Conservation (phyloP, 371 early-diverging fungal species). For the Zancudomyces culisetae region DNA sequence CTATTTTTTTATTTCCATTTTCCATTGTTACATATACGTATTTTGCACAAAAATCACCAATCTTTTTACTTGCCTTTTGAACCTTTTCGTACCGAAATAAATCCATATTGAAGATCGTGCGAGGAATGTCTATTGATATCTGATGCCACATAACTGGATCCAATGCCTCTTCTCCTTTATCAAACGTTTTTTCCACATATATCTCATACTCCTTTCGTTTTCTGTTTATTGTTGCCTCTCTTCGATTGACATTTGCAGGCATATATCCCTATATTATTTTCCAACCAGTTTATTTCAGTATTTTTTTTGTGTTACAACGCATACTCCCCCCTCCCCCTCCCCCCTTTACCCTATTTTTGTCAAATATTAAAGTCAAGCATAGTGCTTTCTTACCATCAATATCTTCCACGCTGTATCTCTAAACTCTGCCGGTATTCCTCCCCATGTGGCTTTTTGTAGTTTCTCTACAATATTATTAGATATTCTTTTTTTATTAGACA, state of each 20-base stretch:
- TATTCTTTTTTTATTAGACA: no score
- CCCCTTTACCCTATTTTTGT: no score
- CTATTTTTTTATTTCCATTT: conserved; percentile 20
- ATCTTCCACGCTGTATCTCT: conserved; percentile 80
- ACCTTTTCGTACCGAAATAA: conserved; percentile 65
- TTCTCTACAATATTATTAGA: no score
- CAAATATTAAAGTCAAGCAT: conserved; percentile 9
- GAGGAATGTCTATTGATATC: conserved; percentile 74
- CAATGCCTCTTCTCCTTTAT: conserved; percentile 51
- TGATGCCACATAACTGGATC: conserved; percentile 84
- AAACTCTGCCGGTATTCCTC: conserved; percentile 69
- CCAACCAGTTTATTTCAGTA: conserved; percentile 1
- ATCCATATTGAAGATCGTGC: conserved; percentile 67
- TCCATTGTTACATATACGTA: neutral
- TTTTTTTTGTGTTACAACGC: conserved; percentile 1
- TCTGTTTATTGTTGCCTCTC: conserved; percentile 54
- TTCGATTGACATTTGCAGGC: conserved; percentile 63
- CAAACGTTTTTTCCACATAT: conserved; percentile 54
- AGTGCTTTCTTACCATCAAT: conserved; percentile 35
- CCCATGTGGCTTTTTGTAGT: conserved; percentile 68
- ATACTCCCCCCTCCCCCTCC: no score
- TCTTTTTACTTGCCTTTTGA: conserved; percentile 19
- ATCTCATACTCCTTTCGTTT: conserved; percentile 84
- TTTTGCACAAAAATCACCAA: neutral
- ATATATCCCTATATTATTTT: conserved; percentile 33